Evolutionary conservation across 495 filamentous ascomycete species (phyloP).

Genomic region (Arthonia radiata): DNA sequence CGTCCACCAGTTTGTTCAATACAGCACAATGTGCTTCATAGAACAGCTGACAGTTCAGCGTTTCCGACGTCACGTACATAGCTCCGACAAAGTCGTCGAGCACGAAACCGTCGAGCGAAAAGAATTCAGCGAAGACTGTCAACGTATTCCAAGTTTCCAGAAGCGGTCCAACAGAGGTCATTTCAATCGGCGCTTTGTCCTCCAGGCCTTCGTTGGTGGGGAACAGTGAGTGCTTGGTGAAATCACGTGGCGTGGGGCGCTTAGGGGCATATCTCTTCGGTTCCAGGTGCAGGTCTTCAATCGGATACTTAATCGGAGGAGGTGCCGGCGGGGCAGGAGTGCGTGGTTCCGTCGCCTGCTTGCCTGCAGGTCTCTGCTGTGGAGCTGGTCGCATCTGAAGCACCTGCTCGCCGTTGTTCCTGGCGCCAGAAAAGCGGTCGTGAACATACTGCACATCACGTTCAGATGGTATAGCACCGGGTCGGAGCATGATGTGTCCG

Average conservation of each 20-base stretch:
- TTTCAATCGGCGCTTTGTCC: conserved; percentile 23
- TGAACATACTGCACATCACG: no score
- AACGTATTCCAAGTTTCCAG: conserved; percentile 88
- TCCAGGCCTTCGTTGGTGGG: conserved; percentile 17
- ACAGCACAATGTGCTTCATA: conserved; percentile 80
- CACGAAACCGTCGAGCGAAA: conserved; percentile 82
- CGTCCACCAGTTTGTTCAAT: conserved; percentile 61
- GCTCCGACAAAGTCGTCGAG: conserved; percentile 91
- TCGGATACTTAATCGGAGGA: conserved; percentile 73
- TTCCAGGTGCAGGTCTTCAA: conserved; percentile 70
- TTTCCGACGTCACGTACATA: conserved; percentile 51
- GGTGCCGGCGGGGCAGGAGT: conserved; percentile 38
- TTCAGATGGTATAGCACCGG: no score
- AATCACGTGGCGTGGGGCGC: conserved; percentile 54
- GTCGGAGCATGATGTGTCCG: no score
- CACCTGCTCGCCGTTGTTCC: no score
- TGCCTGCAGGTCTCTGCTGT: no score
- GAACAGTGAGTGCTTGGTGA: conserved; percentile 28
- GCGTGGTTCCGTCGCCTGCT: no score
- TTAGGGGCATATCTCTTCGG: conserved; percentile 29
- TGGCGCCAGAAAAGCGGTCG: no score
- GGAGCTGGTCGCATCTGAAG: no score
- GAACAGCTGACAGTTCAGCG: conserved; percentile 65
- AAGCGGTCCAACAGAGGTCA: conserved; percentile 55
- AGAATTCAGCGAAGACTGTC: conserved; percentile 87